Percentiles rank a stretch among this genome's conserved stretches.
These are phyloP conservation scores for Akanthomyces uredinophilus DNA, from an alignment of 2,329 filamentous ascomycete genomes.

Conservation along the genomic window DNA sequence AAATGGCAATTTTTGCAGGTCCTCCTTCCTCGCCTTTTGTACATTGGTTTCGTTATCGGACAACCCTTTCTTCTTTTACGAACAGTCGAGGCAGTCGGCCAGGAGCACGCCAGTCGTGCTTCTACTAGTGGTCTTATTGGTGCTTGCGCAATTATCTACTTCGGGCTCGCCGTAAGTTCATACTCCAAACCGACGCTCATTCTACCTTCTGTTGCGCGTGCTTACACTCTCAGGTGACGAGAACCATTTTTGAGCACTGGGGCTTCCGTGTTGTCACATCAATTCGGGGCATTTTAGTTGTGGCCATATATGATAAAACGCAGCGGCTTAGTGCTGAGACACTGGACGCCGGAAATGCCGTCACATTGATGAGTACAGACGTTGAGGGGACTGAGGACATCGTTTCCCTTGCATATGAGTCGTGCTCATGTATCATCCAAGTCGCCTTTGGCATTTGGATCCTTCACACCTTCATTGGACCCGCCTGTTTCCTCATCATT, in stretches of 20 bases:
- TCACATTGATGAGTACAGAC: slow-evolving; percentile 1
- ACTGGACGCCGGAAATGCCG: neutral
- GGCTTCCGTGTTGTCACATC: neutral
- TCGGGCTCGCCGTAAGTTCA: neutral
- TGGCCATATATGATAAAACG: slow-evolving; percentile 1
- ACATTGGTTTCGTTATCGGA: too few relatives aligned
- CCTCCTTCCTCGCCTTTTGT: too few relatives aligned
- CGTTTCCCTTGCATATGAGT: neutral
- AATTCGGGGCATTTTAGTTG: neutral
- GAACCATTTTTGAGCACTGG: neutral
- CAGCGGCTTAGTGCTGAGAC: neutral
- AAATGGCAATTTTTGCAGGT: too few relatives aligned
- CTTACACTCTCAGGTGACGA: neutral
- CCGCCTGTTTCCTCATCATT: slow-evolving; percentile 1
- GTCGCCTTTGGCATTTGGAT: slow-evolving; percentile 2
- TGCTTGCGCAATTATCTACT: neutral
- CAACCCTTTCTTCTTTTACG: too few relatives aligned
- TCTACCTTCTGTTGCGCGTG: too few relatives aligned
- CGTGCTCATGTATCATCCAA: neutral
- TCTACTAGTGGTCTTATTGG: too few relatives aligned
- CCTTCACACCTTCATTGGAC: neutral
- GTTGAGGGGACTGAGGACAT: neutral
- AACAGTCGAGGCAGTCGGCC: too few relatives aligned
- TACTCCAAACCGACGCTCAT: too few relatives aligned
- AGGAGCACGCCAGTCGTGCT: too few relatives aligned